Evolutionary conservation across 805 yeast species (phyloP).

Genomic region (Candida golubevii): DNA sequence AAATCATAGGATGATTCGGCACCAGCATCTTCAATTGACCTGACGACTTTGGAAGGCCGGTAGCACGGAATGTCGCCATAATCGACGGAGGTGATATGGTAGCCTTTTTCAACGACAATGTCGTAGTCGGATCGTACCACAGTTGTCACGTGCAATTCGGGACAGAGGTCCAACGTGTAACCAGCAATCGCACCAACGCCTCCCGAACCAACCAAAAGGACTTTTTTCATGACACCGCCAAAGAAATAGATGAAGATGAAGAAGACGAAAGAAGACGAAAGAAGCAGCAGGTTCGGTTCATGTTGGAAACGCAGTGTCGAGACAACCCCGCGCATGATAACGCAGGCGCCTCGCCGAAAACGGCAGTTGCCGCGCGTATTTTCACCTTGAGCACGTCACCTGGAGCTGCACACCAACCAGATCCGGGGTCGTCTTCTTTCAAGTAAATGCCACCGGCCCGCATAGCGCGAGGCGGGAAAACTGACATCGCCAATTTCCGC

Average conservation of each 20-base stretch:
- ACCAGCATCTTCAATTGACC: constrained; percentile 43
- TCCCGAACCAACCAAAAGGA: constrained; percentile 73
- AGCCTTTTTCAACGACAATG: constrained; percentile 49
- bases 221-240: background rate
- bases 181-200: constrained; percentile 85
- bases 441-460: no score
- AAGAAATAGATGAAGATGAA: no score
- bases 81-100: constrained; percentile 54
- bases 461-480: no score
- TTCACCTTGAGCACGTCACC: no score
- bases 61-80: constrained; percentile 54
- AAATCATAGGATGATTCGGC: constrained; percentile 44
- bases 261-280: background rate
- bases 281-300: background rate
- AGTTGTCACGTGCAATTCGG: constrained; percentile 50
- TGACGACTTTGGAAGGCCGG: constrained; percentile 48
- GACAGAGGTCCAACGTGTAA: constrained; percentile 46
- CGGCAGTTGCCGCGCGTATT: no score
- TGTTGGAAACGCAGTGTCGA: background rate
- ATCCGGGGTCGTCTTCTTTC: no score
- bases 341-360: no score
- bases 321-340: background rate
- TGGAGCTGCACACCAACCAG: no score
- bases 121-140: constrained; percentile 66
- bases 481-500: no score